These are phyloP conservation scores for Priceomyces castillae DNA, from an alignment of 805 yeast species.

Conservation along the genomic window DNA sequence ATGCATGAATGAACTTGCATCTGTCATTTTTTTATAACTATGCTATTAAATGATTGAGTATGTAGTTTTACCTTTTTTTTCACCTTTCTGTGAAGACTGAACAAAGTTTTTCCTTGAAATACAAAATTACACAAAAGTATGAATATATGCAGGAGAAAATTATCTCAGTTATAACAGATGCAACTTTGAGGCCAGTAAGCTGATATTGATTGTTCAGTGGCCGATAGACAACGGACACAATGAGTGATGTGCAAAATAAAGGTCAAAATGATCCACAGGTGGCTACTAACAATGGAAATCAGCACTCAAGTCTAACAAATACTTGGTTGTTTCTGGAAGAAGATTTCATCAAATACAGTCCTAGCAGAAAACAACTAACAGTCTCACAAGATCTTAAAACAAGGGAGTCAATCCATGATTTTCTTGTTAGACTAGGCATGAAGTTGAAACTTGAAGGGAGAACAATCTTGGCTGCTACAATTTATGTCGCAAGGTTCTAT, in stretches of 20 bases:
- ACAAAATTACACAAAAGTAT: constrained; percentile 4
- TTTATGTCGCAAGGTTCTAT: constrained; percentile 37
- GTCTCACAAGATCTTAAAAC: constrained; percentile 36
- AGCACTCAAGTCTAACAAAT: constrained; percentile 10
- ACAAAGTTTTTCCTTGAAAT: constrained; percentile 2
- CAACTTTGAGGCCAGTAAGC: not conserved
- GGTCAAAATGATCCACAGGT: not conserved
- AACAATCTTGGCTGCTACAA: constrained; percentile 42
- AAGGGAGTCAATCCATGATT: constrained; percentile 38
- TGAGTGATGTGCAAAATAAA: not conserved
- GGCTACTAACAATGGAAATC: not conserved
- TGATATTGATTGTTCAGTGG: not conserved
- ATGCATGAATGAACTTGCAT: constrained; percentile 36
- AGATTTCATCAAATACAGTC: constrained; percentile 27
- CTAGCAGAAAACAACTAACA: constrained; percentile 31
- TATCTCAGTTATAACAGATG: not conserved
- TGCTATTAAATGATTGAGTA: not conserved
- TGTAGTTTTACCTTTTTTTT: constrained; percentile 1
- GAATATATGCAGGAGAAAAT: not conserved
- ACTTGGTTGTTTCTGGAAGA: constrained; percentile 41
- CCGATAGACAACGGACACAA: not conserved
- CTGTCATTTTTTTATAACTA: constrained; percentile 16
- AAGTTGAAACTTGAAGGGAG: constrained; percentile 37
- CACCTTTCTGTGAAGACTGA: constrained; percentile 1
- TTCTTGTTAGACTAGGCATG: constrained; percentile 35